Evolutionary conservation across 345 rosid genomes (phyloP).

Genomic region (Euphorbia tirucalli): DNA sequence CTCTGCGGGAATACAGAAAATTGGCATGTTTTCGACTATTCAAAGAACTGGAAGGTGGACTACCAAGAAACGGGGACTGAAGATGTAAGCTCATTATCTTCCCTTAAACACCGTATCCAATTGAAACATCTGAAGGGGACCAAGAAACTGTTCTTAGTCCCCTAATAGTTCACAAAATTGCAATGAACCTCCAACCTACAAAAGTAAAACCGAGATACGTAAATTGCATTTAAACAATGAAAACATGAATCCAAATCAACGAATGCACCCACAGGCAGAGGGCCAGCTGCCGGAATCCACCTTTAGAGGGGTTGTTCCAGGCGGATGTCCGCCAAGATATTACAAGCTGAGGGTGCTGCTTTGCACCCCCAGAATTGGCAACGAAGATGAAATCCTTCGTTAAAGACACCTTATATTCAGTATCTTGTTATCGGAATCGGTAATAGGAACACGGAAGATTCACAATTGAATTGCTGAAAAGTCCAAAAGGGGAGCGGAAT

Average conservation of each 20-base stretch:
- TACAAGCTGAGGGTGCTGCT: too few relatives aligned
- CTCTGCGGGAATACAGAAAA: constrained; percentile 27
- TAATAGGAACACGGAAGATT: too few relatives aligned
- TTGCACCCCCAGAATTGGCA: too few relatives aligned
- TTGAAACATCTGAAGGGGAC: constrained; percentile 56
- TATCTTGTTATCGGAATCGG: too few relatives aligned
- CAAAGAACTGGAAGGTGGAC: constrained; percentile 34
- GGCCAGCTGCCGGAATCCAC: too few relatives aligned
- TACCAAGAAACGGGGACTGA: constrained; percentile 52
- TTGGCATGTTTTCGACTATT: constrained; percentile 24
- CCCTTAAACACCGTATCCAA: not conserved
- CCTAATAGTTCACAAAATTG: constrained; percentile 25
- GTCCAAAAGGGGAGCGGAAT: too few relatives aligned
- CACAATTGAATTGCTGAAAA: too few relatives aligned
- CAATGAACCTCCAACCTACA: constrained; percentile 24
- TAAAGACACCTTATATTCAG: too few relatives aligned
- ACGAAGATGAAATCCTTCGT: too few relatives aligned
- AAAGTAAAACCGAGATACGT: not conserved
- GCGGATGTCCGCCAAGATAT: too few relatives aligned
- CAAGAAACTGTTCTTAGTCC: constrained; percentile 61
- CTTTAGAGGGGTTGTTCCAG: too few relatives aligned
- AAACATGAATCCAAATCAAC: not conserved
- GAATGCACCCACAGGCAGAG: not conserved
- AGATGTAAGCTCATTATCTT: constrained; percentile 55
- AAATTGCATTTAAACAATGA: not conserved